Evolutionary conservation across 2,329 filamentous ascomycete genomes (phyloP), one percentile per base, ranked within the genome.

Genomic region (Scedosporium aurantiacum): DNA sequence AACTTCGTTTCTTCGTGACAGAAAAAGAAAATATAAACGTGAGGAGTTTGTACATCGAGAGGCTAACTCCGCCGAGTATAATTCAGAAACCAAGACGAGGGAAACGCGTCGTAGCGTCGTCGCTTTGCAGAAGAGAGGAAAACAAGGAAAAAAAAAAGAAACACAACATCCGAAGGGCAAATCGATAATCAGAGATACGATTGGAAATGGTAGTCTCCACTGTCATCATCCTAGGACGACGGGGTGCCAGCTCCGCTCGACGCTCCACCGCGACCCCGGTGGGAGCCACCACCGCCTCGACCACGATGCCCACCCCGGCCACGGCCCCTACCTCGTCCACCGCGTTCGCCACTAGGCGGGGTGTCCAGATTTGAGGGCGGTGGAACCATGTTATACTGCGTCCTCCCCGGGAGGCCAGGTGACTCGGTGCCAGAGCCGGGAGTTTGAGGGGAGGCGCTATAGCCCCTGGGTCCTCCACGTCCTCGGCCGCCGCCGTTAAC

Each of bases 351-450:
- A 32, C 21, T 57, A 14, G 74, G 74, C 23, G 73, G 68, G 18
- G 74, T 67, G 64, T 86, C 79, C 12, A 88, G 72, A 52, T 70
- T 79, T 1, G 81, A 71, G 1, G 87, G 86, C 23, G 86, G 87
- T 32, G 84, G 83, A 6, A 86, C 81, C 16, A 79, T 79, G 62
- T 78, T 79, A 67, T 83, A 87, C 40, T 62, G 63, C 6, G 55
- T 7, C 59, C 43, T 18, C 50, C 55, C 47, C 4, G 61, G 27
- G 56, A 56, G 56, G 63, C 63, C 59, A 63, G 63, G 12, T 57
- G 57, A 52, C 58, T 50, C 52, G 32, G 71, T 55, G 68, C 67
- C 63, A 68, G 67, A 21, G 68, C 62, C 4, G 60, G 58, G 58
- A 23, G 25, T 58, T n/a, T 58, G 21, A 6, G 63, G 60, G 25